Base-by-base conservation (phyloP, 2,329 filamentous ascomycete species). In the Domatiomyces catenatus region DNA sequence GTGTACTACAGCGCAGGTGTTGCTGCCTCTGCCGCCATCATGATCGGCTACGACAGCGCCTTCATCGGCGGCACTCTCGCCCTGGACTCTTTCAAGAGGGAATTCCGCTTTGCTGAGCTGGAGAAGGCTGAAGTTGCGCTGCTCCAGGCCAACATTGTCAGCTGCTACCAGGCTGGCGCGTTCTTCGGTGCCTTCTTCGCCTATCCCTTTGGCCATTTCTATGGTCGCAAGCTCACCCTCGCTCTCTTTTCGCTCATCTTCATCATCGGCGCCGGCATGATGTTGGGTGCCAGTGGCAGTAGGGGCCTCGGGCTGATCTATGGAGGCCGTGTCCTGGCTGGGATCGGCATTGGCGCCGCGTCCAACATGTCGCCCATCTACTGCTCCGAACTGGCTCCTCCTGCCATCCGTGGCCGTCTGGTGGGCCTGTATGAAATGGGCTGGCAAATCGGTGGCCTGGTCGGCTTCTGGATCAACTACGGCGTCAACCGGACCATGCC, bases 51-150 rank as follows among this genome's bases (percentile, higher is more conserved):
- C 55, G 84, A 88, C 63, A 83, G 77, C 48, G 81, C 85, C 56
- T 89, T 89, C 66, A 88, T 89, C 58, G 84, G 83, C 54, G 85
- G 81, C 0, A 88, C 85, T 1, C 69, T 89, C 28, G 77, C 82
- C 1, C 71, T 90, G 26, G 71, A 75, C 0, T 83, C 83, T 0
- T 89, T 89, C 66, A 72, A 71, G 44, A 60, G 71, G 1, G 85
- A 89, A 62, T 90, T 90, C 63, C 59, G 70, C 12, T 81, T 88
- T 59, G 68, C 64, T 2, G 60, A 66, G 2, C 75, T 81, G 67
- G 65, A 62, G 3, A 49, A 63, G 0, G 50, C 59, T 2, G 61
- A 75, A n/a, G 67, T 80, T 22, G 74, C 79, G 26, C 66, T 84
- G 3, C 69, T 84, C 46, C 81, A 79, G 60, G 72, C 81, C 59